These are phyloP conservation scores for Didymella arachidicola DNA, from an alignment of 2,329 filamentous ascomycete genomes.

Conservation along the genomic window DNA sequence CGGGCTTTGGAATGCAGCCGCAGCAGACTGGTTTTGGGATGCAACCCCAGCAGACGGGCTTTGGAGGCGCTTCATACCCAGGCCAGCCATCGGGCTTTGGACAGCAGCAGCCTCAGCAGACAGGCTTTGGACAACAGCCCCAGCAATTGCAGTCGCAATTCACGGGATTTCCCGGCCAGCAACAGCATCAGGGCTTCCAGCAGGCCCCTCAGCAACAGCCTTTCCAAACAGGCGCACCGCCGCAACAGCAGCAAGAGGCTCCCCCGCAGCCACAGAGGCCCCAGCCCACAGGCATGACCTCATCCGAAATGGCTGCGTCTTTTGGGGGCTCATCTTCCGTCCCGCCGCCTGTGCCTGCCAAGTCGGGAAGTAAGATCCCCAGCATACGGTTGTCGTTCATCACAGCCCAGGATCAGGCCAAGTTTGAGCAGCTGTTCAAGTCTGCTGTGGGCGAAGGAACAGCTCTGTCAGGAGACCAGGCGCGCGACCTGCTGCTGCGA, in stretches of 20 bases:
- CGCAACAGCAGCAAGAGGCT: constrained; percentile 67
- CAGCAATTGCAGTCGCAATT: constrained; percentile 55
- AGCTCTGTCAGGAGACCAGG: constrained; percentile 90
- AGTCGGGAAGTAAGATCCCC: constrained; percentile 78
- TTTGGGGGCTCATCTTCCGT: constrained; percentile 59
- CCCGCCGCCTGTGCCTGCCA: constrained; percentile 69
- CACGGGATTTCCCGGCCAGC: constrained; percentile 58
- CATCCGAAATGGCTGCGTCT: constrained; percentile 69
- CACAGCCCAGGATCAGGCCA: constrained; percentile 90
- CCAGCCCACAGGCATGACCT: constrained; percentile 68
- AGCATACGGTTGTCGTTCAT: constrained; percentile 96
- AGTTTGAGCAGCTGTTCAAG: constrained; percentile 98
- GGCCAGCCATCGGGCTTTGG: constrained; percentile 40
- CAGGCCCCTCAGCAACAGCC: constrained; percentile 60
- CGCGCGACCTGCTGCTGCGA: constrained; percentile 84
- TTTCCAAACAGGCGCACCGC: constrained; percentile 55
- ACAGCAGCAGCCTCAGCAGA: constrained; percentile 39
- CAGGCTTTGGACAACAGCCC: constrained; percentile 34
- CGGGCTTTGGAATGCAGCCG: constrained; percentile 63
- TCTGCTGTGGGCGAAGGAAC: constrained; percentile 86
- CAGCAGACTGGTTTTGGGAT: constrained; percentile 39
- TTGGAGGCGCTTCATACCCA: constrained; percentile 44
- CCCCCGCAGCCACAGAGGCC: constrained; percentile 56
- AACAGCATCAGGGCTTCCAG: constrained; percentile 52
- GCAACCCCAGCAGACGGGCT: constrained; percentile 35